Evolutionary conservation across 164 flowering plant genomes (phyloP).

Genomic region (Piper longum): DNA sequence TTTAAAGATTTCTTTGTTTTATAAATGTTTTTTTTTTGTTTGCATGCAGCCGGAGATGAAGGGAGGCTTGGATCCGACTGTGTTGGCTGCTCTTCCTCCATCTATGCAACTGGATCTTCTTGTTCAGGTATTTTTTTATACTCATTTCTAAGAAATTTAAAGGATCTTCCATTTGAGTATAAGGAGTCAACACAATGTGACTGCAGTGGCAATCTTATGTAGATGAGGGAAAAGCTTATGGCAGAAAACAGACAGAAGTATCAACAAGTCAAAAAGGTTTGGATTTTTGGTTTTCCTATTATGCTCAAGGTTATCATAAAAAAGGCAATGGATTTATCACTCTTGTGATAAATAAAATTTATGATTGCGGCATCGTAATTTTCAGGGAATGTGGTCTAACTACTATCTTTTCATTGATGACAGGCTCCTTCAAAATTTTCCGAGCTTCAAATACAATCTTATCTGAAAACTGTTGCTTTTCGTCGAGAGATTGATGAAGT

Average conservation of each 20-base stretch:
- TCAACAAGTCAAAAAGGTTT: slow-evolving; percentile 90
- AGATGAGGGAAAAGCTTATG: slow-evolving; percentile 94
- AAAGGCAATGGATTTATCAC: neutral
- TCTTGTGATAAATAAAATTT: too few species aligned
- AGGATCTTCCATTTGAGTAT: neutral
- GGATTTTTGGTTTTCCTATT: neutral
- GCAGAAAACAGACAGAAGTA: slow-evolving; percentile 96
- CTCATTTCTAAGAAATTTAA: neutral
- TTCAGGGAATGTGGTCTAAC: neutral
- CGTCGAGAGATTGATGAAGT: slow-evolving; percentile 93
- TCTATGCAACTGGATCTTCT: slow-evolving; percentile 97
- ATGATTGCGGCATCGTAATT: too few species aligned
- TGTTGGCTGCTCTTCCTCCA: slow-evolving; percentile 89
- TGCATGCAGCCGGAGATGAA: slow-evolving; percentile 51
- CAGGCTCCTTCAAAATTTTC: slow-evolving; percentile 81
- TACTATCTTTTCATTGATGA: neutral
- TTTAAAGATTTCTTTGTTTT: neutral
- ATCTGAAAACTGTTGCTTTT: slow-evolving; percentile 93
- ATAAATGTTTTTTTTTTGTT: neutral
- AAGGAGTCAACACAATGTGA: neutral
- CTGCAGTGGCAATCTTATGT: slow-evolving; percentile 1
- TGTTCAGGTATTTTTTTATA: slow-evolving; percentile 44
- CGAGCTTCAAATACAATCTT: slow-evolving; percentile 85
- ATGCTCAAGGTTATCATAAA: neutral
- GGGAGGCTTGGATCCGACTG: slow-evolving; percentile 68